Evolutionary conservation across 1,284 basidiomycete species (phyloP).

Genomic region (Psilocybe mexicana): DNA sequence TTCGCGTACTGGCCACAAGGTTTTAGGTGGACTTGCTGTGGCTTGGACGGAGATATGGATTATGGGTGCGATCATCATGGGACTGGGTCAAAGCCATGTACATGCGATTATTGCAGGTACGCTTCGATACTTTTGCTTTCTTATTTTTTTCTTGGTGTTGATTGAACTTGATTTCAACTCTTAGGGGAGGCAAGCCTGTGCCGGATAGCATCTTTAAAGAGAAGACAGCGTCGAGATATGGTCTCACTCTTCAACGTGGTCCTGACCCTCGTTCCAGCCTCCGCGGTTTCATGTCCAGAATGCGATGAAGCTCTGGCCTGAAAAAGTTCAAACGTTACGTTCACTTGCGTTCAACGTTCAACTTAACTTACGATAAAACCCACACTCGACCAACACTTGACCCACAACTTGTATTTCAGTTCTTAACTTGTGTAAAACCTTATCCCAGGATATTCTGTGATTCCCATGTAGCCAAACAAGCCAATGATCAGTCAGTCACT

Average conservation of each 20-base stretch:
- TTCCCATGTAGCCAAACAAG: too few relatives aligned
- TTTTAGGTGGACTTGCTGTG: conserved; percentile 40
- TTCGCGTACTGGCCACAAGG: conserved; percentile 31
- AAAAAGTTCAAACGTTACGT: too few relatives aligned
- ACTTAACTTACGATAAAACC: too few relatives aligned
- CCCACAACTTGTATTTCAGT: too few relatives aligned
- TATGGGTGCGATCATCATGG: conserved; percentile 42
- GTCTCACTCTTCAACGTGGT: conserved; percentile 32
- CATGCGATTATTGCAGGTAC: conserved; percentile 40
- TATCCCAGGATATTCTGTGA: too few relatives aligned
- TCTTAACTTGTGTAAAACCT: too few relatives aligned
- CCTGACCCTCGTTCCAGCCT: conserved; percentile 33
- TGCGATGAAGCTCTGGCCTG: too few relatives aligned
- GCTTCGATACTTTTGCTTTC: conserved; percentile 7
- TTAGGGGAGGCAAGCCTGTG: conserved; percentile 35
- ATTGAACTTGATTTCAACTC: neutral
- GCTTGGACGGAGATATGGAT: conserved; percentile 30
- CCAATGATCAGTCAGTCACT: too few relatives aligned
- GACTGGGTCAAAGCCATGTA: conserved; percentile 39
- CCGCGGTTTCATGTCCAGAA: too few relatives aligned
- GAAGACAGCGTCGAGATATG: conserved; percentile 26
- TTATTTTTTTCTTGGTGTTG: neutral
- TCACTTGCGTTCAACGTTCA: too few relatives aligned
- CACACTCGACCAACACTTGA: too few relatives aligned
- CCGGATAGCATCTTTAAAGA: conserved; percentile 33